Evolutionary conservation across 2,329 filamentous ascomycete species (phyloP), one percentile per base, ranked within the genome.

Genomic region (Didymella glomerata): DNA sequence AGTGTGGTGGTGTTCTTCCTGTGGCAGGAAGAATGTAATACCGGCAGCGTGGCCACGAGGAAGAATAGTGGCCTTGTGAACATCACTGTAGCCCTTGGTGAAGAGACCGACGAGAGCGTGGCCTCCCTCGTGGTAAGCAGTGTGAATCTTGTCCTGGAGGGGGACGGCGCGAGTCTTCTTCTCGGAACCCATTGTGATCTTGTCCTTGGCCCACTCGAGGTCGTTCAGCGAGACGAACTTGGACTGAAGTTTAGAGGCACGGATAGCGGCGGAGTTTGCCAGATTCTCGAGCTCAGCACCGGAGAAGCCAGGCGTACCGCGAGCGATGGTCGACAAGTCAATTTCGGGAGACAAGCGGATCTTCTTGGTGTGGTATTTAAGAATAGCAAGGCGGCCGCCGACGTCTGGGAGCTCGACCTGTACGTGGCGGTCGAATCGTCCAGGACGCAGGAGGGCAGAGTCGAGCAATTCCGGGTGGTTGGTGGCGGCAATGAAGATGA

Each of bases 51-150:
- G 88, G 11, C 95, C 95, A 70, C 96, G 90, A 52, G 95, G 93
- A 70, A 99, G 90, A 69, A 99, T 96, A 0, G 95, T 99, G 48
- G 97, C 93, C 80, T 99, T 99, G 85, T 99, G 97, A 1, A 99
- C 84, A 30, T 90, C 90, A 63, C 85, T 89, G 51, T 90, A 86
- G 36, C 86, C 87, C 61, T 90, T 88, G 13, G 89, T 91, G 68
- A 94, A 93, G 71, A 97, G 88, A 55, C 90, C 90, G 59, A 97
- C 92, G 16, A 99, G 86, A 9, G 95, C 93, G 77, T 99, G 95
- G 2, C 95, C 95, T 55, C 94, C 96, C 80, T 99, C 95, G 73
- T 97, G 93, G 72, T 96, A 97, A 1, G 93, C 93, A n/a, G 93
- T 97, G 84, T 93, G 89, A 68, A 95, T 86, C 81, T 96, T 98